Conservation (phyloP, 441 rosid species). For the Lepidium campestre region DNA sequence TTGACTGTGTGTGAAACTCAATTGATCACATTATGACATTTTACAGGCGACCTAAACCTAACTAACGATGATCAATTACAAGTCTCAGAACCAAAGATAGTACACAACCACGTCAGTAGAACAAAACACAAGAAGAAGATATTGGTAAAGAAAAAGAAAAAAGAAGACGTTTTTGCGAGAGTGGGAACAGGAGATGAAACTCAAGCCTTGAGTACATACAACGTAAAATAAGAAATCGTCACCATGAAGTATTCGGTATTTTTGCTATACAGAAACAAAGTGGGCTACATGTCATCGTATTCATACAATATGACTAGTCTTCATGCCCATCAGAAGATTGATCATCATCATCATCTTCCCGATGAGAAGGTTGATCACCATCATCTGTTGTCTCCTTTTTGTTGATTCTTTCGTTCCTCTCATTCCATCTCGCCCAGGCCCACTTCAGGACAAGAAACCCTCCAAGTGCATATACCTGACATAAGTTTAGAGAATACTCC, state of each 20-base stretch:
- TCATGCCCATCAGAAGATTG: constrained; percentile 8
- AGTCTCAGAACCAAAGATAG: neutral
- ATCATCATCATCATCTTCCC: constrained; percentile 8
- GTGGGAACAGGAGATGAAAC: constrained; percentile 13
- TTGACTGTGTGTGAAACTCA: neutral
- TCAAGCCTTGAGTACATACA: constrained; percentile 9
- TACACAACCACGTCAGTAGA: neutral
- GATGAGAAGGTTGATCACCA: constrained; percentile 29
- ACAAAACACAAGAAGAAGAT: neutral
- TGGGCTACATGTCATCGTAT: neutral
- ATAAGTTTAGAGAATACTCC: neutral
- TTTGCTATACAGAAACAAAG: constrained; percentile 28
- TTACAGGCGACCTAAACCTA: neutral
- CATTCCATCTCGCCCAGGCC: constrained; percentile 91
- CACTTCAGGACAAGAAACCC: constrained; percentile 77
- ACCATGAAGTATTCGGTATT: neutral
- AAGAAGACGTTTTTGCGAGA: neutral
- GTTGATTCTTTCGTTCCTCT: constrained; percentile 50
- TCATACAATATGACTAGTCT: constrained; percentile 14
- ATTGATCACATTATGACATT: neutral
- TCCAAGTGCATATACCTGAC: constrained; percentile 81
- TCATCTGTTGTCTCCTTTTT: constrained; percentile 38
- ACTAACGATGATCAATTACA: neutral
- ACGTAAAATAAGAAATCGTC: constrained; percentile 14
- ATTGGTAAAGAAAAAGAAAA: neutral